phyloP scores from a whole-genome alignment of 192 early-diverging fungal genomes.

The Entophlyctis luteolus region DNA sequence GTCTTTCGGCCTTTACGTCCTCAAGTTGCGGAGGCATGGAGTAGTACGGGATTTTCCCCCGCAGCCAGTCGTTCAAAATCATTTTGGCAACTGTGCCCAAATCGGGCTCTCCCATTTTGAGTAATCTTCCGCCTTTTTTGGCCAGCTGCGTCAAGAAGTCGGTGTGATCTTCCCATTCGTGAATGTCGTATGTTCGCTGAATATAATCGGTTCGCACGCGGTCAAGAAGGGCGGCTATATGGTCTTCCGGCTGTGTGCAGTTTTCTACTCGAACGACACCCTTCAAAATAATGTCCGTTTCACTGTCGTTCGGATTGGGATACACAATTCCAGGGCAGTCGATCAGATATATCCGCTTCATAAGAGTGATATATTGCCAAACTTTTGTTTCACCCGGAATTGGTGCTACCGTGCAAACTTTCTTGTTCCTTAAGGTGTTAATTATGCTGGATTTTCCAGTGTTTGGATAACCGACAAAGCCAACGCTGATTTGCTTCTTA shows the following conservation, averaged over 20 bases:
- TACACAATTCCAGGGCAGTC: constrained; percentile 98
- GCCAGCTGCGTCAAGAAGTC: constrained; percentile 91
- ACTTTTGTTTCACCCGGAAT: constrained; percentile 97
- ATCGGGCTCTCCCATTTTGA: constrained; percentile 96
- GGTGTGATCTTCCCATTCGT: constrained; percentile 76
- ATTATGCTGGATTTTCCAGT: constrained; percentile 98
- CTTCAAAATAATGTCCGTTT: constrained; percentile 94
- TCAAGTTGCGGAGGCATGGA: constrained; percentile 66
- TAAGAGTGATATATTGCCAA: constrained; percentile 99
- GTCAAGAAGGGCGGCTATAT: constrained; percentile 75
- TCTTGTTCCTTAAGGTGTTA: constrained; percentile 92
- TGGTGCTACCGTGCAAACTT: constrained; percentile 97
- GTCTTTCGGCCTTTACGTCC: constrained; percentile 36
- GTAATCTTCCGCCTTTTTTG: constrained; percentile 78
- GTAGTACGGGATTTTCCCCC: constrained; percentile 96
- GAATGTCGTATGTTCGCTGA: constrained; percentile 84
- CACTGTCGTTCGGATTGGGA: constrained; percentile 78
- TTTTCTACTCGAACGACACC: constrained; percentile 95
- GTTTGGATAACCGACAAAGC: constrained; percentile 97
- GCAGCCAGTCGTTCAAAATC: constrained; percentile 97
- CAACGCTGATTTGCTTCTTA: constrained; percentile 98
- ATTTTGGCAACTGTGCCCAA: constrained; percentile 86
- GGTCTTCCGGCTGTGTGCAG: constrained; percentile 81
- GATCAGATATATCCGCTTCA: constrained; percentile 96
- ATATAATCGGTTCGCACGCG: constrained; percentile 89